Percentiles rank a stretch among this genome's conserved stretches.
phyloP scores from a whole-genome alignment of 1,284 basidiomycete species.

The Golubevia sp. region DNA sequence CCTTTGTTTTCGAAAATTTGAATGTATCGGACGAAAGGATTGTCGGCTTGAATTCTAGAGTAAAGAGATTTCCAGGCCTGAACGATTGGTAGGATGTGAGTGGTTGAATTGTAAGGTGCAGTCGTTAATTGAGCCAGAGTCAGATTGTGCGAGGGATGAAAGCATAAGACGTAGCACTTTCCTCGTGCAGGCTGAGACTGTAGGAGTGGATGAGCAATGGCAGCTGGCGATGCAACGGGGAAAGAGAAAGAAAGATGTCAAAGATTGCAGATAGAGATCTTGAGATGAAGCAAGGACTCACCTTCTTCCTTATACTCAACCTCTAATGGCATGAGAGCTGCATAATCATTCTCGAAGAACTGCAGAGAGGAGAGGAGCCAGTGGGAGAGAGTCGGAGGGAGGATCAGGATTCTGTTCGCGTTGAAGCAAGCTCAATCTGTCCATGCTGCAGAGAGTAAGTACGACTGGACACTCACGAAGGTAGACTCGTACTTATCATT shows the following conservation, averaged over 20 bases:
- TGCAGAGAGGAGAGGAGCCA: constrained; percentile 16
- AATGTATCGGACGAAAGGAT: constrained; percentile 55
- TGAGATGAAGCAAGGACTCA: too few relatives aligned
- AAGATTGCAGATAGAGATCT: not conserved
- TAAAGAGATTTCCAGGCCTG: constrained; percentile 70
- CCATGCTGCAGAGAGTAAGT: too few relatives aligned
- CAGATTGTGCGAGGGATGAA: constrained; percentile 87
- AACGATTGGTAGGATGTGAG: constrained; percentile 75
- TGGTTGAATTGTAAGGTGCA: constrained; percentile 42
- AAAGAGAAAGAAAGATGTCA: constrained; percentile 63
- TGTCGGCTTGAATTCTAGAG: constrained; percentile 39
- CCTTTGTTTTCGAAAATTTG: constrained; percentile 81
- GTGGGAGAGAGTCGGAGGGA: not conserved
- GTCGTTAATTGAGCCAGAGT: constrained; percentile 76
- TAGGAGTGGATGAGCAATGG: constrained; percentile 65
- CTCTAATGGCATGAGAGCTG: constrained; percentile 73
- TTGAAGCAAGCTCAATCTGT: constrained; percentile 54
- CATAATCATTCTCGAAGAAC: constrained; percentile 82
- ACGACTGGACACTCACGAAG: too few relatives aligned
- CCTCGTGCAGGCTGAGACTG: constrained; percentile 76
- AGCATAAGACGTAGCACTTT: constrained; percentile 85
- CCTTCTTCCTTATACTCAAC: constrained; percentile 19
- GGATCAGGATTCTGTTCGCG: not conserved
- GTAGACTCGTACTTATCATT: constrained; percentile 77
- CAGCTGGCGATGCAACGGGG: constrained; percentile 66